phyloP scores from a whole-genome alignment of 805 yeast species.

The Jamesozyma spencerorum region DNA sequence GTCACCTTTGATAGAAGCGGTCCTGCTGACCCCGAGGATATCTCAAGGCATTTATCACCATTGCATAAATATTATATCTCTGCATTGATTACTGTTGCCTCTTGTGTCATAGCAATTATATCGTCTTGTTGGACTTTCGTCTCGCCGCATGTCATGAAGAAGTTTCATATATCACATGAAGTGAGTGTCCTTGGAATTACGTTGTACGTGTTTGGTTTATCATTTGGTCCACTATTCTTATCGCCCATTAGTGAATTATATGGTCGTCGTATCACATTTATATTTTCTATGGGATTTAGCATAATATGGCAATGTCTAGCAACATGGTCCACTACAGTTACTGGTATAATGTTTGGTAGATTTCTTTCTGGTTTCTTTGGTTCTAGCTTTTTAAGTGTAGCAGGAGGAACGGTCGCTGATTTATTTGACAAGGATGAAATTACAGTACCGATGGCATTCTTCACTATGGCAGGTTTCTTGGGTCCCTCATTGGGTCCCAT shows the following conservation, averaged over 20 bases:
- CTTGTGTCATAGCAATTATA: conserved; percentile 56
- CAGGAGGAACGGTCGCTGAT: conserved; percentile 72
- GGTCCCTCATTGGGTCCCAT: conserved; percentile 70
- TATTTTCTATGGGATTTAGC: conserved; percentile 53
- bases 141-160: conserved; percentile 39
- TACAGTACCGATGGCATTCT: conserved; percentile 61
- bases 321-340: conserved; percentile 52
- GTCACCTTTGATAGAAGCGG: conserved; percentile 19
- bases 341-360: conserved; percentile 56
- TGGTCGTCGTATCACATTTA: conserved; percentile 52
- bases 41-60: conserved; percentile 31
- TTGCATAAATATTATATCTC: conserved; percentile 52
- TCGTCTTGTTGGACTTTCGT: conserved; percentile 64
- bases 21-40: conserved; percentile 26
- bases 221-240: conserved; percentile 53
- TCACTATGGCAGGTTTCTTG: conserved; percentile 51
- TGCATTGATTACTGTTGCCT: conserved; percentile 41
- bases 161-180: conserved; percentile 47
- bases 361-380: conserved; percentile 66
- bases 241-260: conserved; percentile 62
- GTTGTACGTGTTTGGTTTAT: conserved; percentile 62
- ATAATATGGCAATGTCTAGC: conserved; percentile 44
- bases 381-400: conserved; percentile 64
- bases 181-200: conserved; percentile 49
- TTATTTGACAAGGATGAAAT: conserved; percentile 52